phyloP scores from a whole-genome alignment of 345 rosid genomes.

The Citropsis articulata region DNA sequence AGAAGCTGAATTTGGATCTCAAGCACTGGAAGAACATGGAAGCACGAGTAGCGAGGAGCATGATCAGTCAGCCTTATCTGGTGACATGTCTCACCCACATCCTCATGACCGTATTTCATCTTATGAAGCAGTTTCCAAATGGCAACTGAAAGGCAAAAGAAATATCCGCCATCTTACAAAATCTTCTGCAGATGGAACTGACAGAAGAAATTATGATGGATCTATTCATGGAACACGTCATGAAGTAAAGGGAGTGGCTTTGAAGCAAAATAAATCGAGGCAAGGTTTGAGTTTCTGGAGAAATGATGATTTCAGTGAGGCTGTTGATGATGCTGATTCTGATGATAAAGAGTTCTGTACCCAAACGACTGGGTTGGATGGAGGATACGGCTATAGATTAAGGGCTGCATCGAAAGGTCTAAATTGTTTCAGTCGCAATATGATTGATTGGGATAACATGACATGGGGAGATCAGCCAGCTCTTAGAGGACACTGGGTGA shows the following conservation, averaged over 20 bases:
- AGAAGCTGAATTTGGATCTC: slow-evolving; percentile 34
- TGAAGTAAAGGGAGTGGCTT: slow-evolving; percentile 37
- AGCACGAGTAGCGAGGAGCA: slow-evolving; percentile 76
- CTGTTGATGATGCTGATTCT: slow-evolving; percentile 43
- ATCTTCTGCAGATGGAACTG: slow-evolving; percentile 39
- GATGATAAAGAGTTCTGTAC: slow-evolving; percentile 38
- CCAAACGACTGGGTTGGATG: slow-evolving; percentile 37
- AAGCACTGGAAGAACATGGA: slow-evolving; percentile 47
- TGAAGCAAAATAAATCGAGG: slow-evolving; percentile 40
- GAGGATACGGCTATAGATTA: slow-evolving; percentile 38
- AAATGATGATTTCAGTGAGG: slow-evolving; percentile 36
- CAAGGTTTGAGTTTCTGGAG: slow-evolving; percentile 36
- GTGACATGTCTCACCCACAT: slow-evolving; percentile 51
- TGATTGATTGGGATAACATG: slow-evolving; percentile 56
- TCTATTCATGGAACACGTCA: slow-evolving; percentile 37
- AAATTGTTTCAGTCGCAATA: slow-evolving; percentile 33
- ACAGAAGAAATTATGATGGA: slow-evolving; percentile 30
- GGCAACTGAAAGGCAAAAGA: slow-evolving; percentile 92
- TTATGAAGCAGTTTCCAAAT: slow-evolving; percentile 74
- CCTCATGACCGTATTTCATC: slow-evolving; percentile 40
- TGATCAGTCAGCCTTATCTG: slow-evolving; percentile 69
- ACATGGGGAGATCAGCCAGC: slow-evolving; percentile 46
- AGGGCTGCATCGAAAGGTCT: slow-evolving; percentile 39
- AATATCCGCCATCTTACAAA: slow-evolving; percentile 65
- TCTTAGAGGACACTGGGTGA: slow-evolving; percentile 40